Evolutionary conservation across 1,139 yeast species (phyloP).

Genomic region (Saccharomyces hybrid): DNA sequence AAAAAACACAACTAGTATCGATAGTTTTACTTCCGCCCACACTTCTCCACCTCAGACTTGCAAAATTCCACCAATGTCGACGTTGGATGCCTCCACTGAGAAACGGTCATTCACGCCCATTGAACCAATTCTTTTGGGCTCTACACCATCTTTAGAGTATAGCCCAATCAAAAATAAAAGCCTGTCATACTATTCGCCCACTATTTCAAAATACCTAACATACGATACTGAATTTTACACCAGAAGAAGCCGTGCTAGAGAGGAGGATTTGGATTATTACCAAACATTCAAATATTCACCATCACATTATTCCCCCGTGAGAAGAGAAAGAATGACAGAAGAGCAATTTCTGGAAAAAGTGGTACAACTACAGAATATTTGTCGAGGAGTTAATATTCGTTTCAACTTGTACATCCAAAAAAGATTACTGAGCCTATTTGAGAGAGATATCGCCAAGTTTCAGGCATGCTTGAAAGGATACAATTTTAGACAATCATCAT

Average conservation of each 20-base stretch:
- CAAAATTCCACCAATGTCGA: background rate
- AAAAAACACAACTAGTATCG: background rate
- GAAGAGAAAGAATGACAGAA: constrained; percentile 30
- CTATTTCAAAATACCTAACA: constrained; percentile 25
- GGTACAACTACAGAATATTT: constrained; percentile 47
- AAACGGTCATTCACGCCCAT: background rate
- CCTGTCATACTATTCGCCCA: constrained; percentile 31
- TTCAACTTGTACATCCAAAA: constrained; percentile 54
- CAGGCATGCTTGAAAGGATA: constrained; percentile 35
- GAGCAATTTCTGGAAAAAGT: constrained; percentile 33
- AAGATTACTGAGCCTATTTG: constrained; percentile 29
- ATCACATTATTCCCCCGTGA: constrained; percentile 31
- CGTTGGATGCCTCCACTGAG: background rate
- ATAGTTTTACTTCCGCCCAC: background rate
- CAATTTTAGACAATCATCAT: background rate
- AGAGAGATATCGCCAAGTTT: constrained; percentile 26
- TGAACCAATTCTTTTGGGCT: background rate
- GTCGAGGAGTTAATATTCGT: constrained; percentile 59
- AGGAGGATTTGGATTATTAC: constrained; percentile 21
- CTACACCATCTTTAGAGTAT: constrained; percentile 19
- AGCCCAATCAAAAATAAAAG: constrained; percentile 25
- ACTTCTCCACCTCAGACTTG: background rate
- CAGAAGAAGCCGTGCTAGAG: constrained; percentile 26
- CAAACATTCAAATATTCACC: constrained; percentile 21
- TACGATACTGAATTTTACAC: constrained; percentile 26